Conservation (phyloP, 257 asterid species). For the Solanum clarkiae region DNA sequence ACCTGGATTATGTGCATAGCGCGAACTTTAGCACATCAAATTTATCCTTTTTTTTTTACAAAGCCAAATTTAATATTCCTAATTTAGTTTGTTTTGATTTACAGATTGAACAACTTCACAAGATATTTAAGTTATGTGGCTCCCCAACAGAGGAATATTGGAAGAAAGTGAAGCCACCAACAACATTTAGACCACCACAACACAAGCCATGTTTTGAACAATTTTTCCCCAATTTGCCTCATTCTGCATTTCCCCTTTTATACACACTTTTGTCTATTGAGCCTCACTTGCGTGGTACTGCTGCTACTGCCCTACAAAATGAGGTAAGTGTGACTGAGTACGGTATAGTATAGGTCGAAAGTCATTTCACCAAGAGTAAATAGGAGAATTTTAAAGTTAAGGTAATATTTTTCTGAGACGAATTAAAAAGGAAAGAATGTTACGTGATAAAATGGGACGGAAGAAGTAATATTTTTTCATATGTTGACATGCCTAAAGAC, state of each 20-base stretch:
- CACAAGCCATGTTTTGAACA: constrained; percentile 44
- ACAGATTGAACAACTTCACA: constrained; percentile 78
- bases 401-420: too few relatives aligned
- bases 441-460: too few relatives aligned
- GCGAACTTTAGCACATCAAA: too few relatives aligned
- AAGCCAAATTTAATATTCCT: not conserved
- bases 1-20: too few relatives aligned
- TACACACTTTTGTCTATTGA: constrained; percentile 48
- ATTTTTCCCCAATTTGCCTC: constrained; percentile 41
- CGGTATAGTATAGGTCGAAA: too few relatives aligned
- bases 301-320: constrained; percentile 42
- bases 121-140: constrained; percentile 74
- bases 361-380: too few relatives aligned
- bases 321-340: constrained; percentile 21
- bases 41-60: too few relatives aligned
- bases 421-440: too few relatives aligned
- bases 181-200: constrained; percentile 60
- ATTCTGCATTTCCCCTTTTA: constrained; percentile 33
- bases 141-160: constrained; percentile 73
- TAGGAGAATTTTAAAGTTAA: too few relatives aligned
- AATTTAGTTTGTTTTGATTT: not conserved
- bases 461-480: not conserved
- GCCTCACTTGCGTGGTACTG: constrained; percentile 49
- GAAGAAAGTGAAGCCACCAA: constrained; percentile 60
- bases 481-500: not conserved